These are phyloP conservation scores for Erigeron philadelphicus DNA, from an alignment of 140 eudicot genomes.

Conservation along the genomic window DNA sequence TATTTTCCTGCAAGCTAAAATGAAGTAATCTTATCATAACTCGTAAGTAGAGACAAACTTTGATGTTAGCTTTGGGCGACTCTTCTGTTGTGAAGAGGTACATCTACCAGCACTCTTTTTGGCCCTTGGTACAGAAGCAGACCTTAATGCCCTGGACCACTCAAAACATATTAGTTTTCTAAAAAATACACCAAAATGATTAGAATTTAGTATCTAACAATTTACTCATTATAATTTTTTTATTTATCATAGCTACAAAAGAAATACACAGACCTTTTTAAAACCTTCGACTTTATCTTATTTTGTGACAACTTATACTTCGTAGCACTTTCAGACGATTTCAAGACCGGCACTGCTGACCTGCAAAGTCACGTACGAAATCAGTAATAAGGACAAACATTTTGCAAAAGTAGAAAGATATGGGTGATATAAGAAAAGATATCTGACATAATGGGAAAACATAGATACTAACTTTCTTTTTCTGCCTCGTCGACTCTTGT, in stretches of 20 bases:
- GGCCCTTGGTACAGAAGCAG: conserved; percentile 35
- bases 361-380: conserved; percentile 31
- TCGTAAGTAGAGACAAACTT: conserved; percentile 41
- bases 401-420: background rate
- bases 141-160: conserved; percentile 41
- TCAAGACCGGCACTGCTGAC: conserved; percentile 32
- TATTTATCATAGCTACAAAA: background rate
- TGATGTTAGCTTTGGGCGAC: conserved; percentile 56
- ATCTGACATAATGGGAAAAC: background rate
- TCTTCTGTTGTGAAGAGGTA: conserved; percentile 35
- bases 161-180: conserved; percentile 1
- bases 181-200: background rate
- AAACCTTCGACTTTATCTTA: conserved; percentile 27
- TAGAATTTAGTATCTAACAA: background rate
- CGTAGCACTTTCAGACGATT: conserved; percentile 28
- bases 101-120: conserved; percentile 32
- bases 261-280: conserved; percentile 39
- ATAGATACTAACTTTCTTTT: conserved; percentile 44
- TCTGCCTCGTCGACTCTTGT: conserved; percentile 38
- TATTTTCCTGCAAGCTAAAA: conserved; percentile 13
- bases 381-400: background rate
- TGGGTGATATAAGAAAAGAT: background rate
- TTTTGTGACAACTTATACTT: conserved; percentile 19
- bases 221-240: background rate
- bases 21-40: background rate